Evolutionary conservation across 495 filamentous ascomycete genomes (phyloP).

Genomic region (Aspergillus affinis): DNA sequence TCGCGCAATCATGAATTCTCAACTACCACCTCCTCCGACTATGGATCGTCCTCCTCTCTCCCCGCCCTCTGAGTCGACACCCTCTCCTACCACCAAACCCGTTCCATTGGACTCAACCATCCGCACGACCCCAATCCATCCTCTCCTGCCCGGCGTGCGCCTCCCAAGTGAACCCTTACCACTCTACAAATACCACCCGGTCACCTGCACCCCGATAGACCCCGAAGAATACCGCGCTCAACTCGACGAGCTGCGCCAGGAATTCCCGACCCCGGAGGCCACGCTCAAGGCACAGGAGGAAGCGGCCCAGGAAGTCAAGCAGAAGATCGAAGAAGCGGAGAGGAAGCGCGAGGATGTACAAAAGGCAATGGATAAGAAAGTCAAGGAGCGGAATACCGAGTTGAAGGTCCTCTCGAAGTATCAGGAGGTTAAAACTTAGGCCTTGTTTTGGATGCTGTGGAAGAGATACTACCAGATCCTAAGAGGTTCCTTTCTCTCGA

Average conservation of each 20-base stretch:
- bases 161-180: slow-evolving; percentile 35
- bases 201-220: slow-evolving; percentile 40
- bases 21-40: background rate
- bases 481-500: background rate
- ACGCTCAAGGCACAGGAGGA: slow-evolving; percentile 43
- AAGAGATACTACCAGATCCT: background rate
- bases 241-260: slow-evolving; percentile 39
- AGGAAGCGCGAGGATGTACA: slow-evolving; percentile 44
- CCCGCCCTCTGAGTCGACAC: slow-evolving; percentile 32
- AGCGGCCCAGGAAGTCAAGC: slow-evolving; percentile 39
- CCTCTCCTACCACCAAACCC: slow-evolving; percentile 13
- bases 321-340: slow-evolving; percentile 39
- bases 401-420: slow-evolving; percentile 48
- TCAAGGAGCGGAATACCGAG: slow-evolving; percentile 46
- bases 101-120: slow-evolving; percentile 37
- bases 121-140: slow-evolving; percentile 44
- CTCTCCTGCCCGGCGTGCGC: slow-evolving; percentile 39
- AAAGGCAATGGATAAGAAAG: slow-evolving; percentile 46
- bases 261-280: slow-evolving; percentile 37
- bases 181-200: slow-evolving; percentile 37
- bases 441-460: slow-evolving; percentile 15
- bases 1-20: background rate
- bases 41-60: slow-evolving; percentile 35
- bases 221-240: slow-evolving; percentile 29
- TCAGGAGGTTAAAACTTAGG: slow-evolving; percentile 37